Base-by-base conservation (phyloP, 2,329 filamentous ascomycete species). In the Exserohilum turcica region DNA sequence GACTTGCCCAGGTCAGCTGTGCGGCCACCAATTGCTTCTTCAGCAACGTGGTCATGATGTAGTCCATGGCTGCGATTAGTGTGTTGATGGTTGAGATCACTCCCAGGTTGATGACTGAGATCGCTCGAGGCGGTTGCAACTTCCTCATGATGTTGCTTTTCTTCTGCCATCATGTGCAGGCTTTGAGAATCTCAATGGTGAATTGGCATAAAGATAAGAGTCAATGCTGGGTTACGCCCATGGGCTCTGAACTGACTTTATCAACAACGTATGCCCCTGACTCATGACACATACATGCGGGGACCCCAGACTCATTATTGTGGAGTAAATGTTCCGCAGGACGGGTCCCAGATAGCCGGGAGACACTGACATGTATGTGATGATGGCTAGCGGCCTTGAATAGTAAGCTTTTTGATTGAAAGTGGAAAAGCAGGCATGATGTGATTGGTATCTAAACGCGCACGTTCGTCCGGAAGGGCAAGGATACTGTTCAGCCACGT, bases 31-130 rank as follows among this genome's bases (percentile, higher is more conserved):
- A 70, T 40, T 5, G 68, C 67, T 42, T 70, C 67, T 15, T 53
- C 54, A 27, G 67, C 67, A 33, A 71, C 54, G 28, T 66, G 65
- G 24, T 70, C 68, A 37, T 70, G 66, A 37, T 70, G 64, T 12
- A 70, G 64, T 24, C 61, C 67, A 32, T 50, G 45, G 7, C 52
- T 60, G 43, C 33, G 43, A 18, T 51, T 16, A 2, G 42, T 48
- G 13, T 60, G 44, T 9, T 57, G 50, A 29, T 59, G 48, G 6
- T 53, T 48, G n/a, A 53, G 33, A 13, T 35, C 28, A 43, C 29
- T 37, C n/a, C 32, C 38, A 24, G n/a, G n/a, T n/a, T n/a, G n/a
- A 37, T 58, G 44, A 7, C 51, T 53, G 16, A 52, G 29, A 16
- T 33, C 28, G 42, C 24, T 40, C n/a, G n/a, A n/a, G 16, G 29